Base-by-base conservation (phyloP, 1,284 basidiomycete species). In the Takashimella koratensis region DNA sequence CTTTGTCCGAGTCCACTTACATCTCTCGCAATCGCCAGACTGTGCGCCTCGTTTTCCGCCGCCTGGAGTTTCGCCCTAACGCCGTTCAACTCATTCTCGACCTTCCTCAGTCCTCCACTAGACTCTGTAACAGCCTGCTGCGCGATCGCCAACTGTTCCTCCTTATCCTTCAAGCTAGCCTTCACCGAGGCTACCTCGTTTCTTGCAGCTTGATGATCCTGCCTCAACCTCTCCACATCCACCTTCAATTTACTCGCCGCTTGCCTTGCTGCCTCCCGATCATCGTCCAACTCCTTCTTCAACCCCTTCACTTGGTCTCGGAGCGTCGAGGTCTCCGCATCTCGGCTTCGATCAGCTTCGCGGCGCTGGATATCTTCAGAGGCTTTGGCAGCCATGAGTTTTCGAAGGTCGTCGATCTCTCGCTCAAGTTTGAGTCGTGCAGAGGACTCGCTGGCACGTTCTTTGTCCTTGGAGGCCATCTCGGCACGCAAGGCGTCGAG, bases 301-400 rank as follows among this genome's bases (percentile, higher is more conserved):
- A 64, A 59, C 4, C 57, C 46, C 0, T 74, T 68, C 30, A 83
- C 82, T 66, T 92, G 86, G 10, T 74, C 73, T n/a, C 94, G 86
- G 10, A 97, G 78, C 24, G 84, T 80, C 1, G 77, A 73, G 19
- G 96, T 82, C 72, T 98, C 94, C 43, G 85, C 82, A 62, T 95
- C 92, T 67, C 87, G 89, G 76, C 88, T 88, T 72, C 86, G 87
- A 73, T 92, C 90, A 2, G 85, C 88, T 70, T 96, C 90, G 47
- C 82, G 83, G 22, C 88, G 84, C 53, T 87, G 86, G 27, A 83
- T 86, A 66, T 93, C 92, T 69, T 96, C 93, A 20, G 85, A 87
- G 1, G 85, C 83, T 75, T 93, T 95, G 4, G 88, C 87, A 50
- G 86, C 85, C 79, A 96, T 84, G 19, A 90, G 75, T 20, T 81